A percentile compares a stretch with the other conserved stretches of the same genome.
phyloP scores from a whole-genome alignment of 2,329 filamentous ascomycete genomes.

The Aureobasidium zeae region DNA sequence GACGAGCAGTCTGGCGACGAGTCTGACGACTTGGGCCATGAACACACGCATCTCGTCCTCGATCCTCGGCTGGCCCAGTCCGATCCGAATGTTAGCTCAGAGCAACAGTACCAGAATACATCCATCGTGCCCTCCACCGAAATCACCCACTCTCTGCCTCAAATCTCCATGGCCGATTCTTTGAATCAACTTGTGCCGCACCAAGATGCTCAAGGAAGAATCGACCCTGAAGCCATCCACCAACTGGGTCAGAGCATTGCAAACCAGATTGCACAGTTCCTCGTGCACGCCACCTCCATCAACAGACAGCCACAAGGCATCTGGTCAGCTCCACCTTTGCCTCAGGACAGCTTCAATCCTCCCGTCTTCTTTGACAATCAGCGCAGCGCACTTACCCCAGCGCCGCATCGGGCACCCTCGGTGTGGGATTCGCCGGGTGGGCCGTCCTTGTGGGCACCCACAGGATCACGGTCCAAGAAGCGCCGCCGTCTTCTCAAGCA shows the following conservation, averaged over 20 bases:
- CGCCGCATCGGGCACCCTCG: slow-evolving; percentile 12
- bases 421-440: slow-evolving; percentile 15
- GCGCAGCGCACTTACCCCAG: not conserved
- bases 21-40: slow-evolving; percentile 18
- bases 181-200: slow-evolving; percentile 16
- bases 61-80: slow-evolving; percentile 12
- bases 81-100: not conserved
- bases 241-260: slow-evolving; percentile 29
- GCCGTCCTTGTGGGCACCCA: slow-evolving; percentile 20
- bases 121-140: slow-evolving; percentile 10
- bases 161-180: slow-evolving; percentile 10
- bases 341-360: slow-evolving; percentile 8
- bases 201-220: slow-evolving; percentile 2
- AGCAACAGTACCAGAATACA: slow-evolving; percentile 6
- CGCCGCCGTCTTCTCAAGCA: slow-evolving; percentile 12
- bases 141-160: slow-evolving; percentile 4
- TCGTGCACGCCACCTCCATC: slow-evolving; percentile 16
- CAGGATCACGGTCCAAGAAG: not conserved
- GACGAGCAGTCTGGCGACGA: slow-evolving; percentile 16
- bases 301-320: slow-evolving; percentile 12
- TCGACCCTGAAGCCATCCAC: slow-evolving; percentile 25
- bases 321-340: slow-evolving; percentile 11
- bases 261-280: slow-evolving; percentile 27
- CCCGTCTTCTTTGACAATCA: not conserved
- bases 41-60: not conserved